phyloP scores from a whole-genome alignment of 179 eudicot species.

The Nepenthes alata region DNA sequence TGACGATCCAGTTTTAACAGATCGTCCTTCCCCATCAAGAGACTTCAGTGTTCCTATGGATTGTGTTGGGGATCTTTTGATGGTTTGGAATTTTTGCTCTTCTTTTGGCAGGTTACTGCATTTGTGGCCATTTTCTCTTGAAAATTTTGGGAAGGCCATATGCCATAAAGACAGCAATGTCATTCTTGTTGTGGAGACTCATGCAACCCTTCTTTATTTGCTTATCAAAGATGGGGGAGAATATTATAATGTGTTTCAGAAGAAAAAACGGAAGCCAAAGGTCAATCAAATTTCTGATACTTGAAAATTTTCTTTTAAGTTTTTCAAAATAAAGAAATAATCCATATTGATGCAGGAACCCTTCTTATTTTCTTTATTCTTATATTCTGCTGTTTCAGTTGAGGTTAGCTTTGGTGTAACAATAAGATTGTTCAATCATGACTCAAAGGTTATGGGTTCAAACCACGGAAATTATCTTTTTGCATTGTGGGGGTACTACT shows the following conservation, averaged over 20 bases:
- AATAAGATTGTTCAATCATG: too few species aligned
- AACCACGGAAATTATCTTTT: too few species aligned
- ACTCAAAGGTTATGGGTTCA: too few species aligned
- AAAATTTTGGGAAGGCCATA: constrained; percentile 73
- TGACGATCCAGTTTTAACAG: constrained; percentile 59
- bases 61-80: constrained; percentile 69
- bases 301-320: not conserved
- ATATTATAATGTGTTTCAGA: constrained; percentile 31
- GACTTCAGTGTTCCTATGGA: constrained; percentile 77
- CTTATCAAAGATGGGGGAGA: constrained; percentile 68
- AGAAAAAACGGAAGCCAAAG: constrained; percentile 69
- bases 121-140: constrained; percentile 79
- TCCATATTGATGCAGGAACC: too few species aligned
- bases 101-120: constrained; percentile 65
- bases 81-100: constrained; percentile 94
- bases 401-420: not conserved
- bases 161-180: constrained; percentile 76
- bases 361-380: not conserved
- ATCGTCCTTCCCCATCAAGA: constrained; percentile 64
- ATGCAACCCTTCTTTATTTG: constrained; percentile 65
- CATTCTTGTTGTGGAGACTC: constrained; percentile 63
- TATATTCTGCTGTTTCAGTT: not conserved
- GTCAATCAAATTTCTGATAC: constrained; percentile 20
- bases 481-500: too few species aligned
- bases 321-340: not conserved